Conservation (phyloP, 306 rosid genomes). For the Casuarina cunninghamiana region DNA sequence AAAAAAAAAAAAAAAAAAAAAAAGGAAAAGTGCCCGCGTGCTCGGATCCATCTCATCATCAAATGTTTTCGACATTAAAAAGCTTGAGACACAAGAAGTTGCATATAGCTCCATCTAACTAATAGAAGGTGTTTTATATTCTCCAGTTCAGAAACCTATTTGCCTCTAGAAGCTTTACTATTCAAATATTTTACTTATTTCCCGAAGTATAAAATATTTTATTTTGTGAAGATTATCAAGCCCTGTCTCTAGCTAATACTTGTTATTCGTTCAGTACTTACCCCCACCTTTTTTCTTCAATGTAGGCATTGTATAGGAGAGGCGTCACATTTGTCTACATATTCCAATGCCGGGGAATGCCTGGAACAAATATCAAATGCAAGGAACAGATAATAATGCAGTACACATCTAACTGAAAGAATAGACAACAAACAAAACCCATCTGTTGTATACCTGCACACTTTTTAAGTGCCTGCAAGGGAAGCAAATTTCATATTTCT, state of each 20-base stretch:
- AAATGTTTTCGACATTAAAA: neutral
- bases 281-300: neutral
- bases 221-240: neutral
- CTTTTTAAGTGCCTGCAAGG: slow-evolving; percentile 10
- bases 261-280: neutral
- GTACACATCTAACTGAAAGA: neutral
- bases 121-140: neutral
- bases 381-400: neutral
- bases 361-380: neutral
- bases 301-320: neutral
- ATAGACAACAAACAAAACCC: neutral
- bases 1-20: neutral
- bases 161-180: neutral
- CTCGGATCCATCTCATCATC: neutral
- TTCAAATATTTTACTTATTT: neutral
- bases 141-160: neutral
- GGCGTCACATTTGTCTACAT: neutral
- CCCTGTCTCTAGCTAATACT: neutral
- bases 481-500: slow-evolving; percentile 46
- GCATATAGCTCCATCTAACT: neutral
- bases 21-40: neutral
- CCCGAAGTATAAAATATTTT: neutral
- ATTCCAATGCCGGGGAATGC: neutral
- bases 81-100: neutral
- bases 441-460: neutral